phyloP scores from a whole-genome alignment of 108 stramenopile genomes.

The Fistulifera pelliculosa region DNA sequence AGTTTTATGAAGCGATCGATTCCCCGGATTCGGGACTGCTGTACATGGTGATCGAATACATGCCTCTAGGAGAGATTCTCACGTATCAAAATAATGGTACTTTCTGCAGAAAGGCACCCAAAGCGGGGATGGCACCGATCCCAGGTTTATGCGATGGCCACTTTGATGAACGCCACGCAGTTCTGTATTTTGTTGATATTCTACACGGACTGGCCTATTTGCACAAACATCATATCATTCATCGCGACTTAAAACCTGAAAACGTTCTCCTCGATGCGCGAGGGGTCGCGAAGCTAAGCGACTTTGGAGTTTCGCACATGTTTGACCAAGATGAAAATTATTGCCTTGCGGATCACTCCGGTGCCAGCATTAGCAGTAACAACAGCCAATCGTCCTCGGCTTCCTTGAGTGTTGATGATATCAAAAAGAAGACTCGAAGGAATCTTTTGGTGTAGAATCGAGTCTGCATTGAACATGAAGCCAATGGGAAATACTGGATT shows the following conservation, averaged over 20 bases:
- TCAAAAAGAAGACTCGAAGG: conserved; percentile 17
- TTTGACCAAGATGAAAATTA: conserved; percentile 56
- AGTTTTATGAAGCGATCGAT: conserved; percentile 76
- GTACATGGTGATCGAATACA: conserved; percentile 86
- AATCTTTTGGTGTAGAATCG: conserved; percentile 18
- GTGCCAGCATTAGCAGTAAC: conserved; percentile 10
- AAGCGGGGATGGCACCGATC: too few species aligned
- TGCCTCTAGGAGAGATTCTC: conserved; percentile 81
- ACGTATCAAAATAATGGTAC: conserved; percentile 66
- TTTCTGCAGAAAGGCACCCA: conserved; percentile 27
- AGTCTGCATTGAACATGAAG: conserved; percentile 52
- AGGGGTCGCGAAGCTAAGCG: conserved; percentile 71
- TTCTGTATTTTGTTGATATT: conserved; percentile 80
- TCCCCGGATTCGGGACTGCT: conserved; percentile 66
- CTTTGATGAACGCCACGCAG: conserved; percentile 68
- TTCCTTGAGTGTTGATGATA: conserved; percentile 3
- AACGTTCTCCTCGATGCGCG: conserved; percentile 61
- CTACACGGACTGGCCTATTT: conserved; percentile 82
- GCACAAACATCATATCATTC: conserved; percentile 74
- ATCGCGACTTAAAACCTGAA: conserved; percentile 85
- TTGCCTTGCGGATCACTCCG: not conserved
- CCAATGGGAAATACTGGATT: conserved; percentile 45
- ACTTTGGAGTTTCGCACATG: conserved; percentile 85
- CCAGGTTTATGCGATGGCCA: conserved; percentile 47
- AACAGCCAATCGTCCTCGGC: conserved; percentile 2